Evolutionary conservation across 2,329 filamentous ascomycete species (phyloP).

Genomic region (Aspergillus caelatus): DNA sequence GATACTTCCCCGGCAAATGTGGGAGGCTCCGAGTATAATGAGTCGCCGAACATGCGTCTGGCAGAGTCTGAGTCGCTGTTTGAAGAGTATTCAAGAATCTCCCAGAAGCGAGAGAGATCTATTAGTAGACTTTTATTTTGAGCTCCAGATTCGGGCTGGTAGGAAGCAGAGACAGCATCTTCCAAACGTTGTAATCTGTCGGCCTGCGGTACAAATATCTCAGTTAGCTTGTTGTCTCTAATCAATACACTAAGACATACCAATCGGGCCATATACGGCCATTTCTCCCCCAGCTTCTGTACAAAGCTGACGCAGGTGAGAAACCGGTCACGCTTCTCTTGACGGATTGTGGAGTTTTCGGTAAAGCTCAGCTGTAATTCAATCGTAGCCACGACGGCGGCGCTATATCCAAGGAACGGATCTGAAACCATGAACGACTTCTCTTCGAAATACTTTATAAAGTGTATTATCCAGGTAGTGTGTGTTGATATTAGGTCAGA

Average conservation of each 20-base stretch:
- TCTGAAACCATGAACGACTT: constrained; percentile 52
- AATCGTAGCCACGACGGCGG: constrained; percentile 57
- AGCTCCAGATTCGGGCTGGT: constrained; percentile 39
- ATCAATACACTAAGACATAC: constrained; percentile 26
- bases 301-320: constrained; percentile 51
- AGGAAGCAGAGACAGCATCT: constrained; percentile 49
- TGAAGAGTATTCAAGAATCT: constrained; percentile 52
- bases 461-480: constrained; percentile 57
- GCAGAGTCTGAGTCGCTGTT: constrained; percentile 42
- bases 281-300: constrained; percentile 43
- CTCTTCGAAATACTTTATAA: constrained; percentile 52
- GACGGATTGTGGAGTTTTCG: constrained; percentile 39
- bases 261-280: constrained; percentile 51
- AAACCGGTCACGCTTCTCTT: constrained; percentile 49
- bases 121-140: constrained; percentile 45
- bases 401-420: constrained; percentile 53
- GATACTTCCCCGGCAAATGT: constrained; percentile 41
- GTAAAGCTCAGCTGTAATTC: constrained; percentile 59
- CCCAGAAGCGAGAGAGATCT: constrained; percentile 53
- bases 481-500: constrained; percentile 56
- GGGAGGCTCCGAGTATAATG: constrained; percentile 36
- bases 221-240: neutral
- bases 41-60: constrained; percentile 46
- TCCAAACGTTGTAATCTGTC: constrained; percentile 47
- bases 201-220: constrained; percentile 35